These are phyloP conservation scores for Paraphaeosphaeria minitans DNA, from an alignment of 2,329 filamentous ascomycete species.

Conservation along the genomic window DNA sequence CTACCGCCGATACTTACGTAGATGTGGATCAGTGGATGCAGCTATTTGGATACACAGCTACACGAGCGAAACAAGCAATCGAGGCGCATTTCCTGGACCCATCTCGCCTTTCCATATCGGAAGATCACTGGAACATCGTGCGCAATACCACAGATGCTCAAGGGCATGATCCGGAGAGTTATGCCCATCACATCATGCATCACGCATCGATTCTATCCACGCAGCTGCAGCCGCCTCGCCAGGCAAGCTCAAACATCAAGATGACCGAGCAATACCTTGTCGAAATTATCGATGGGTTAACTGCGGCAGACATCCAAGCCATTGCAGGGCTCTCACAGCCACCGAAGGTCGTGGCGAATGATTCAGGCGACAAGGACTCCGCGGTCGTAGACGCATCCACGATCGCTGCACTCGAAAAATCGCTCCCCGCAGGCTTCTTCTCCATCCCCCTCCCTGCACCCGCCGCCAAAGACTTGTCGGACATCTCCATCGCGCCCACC, in stretches of 20 bases:
- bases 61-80: conserved; percentile 4
- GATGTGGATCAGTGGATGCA: background rate
- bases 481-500: conserved; percentile 9
- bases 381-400: conserved; percentile 5
- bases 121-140: conserved; percentile 5
- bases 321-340: background rate
- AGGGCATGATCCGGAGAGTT: conserved; percentile 10
- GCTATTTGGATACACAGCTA: conserved; percentile 1
- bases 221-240: background rate
- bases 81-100: background rate
- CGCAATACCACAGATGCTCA: background rate
- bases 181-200: background rate
- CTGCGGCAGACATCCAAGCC: background rate
- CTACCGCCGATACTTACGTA: background rate
- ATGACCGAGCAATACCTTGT: background rate
- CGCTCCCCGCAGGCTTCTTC: background rate
- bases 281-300: background rate
- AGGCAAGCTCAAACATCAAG: background rate
- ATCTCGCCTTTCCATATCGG: conserved; percentile 5
- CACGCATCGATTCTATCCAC: background rate
- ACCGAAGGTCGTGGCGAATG: background rate
- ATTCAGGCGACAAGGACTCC: background rate
- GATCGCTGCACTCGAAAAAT: background rate
- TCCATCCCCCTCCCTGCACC: background rate
- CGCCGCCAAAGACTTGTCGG: conserved; percentile 5